Percentiles rank a stretch among this genome's conserved stretches.
phyloP scores from a whole-genome alignment of 768 basidiomycete species.

The Auriscalpium microsporum region DNA sequence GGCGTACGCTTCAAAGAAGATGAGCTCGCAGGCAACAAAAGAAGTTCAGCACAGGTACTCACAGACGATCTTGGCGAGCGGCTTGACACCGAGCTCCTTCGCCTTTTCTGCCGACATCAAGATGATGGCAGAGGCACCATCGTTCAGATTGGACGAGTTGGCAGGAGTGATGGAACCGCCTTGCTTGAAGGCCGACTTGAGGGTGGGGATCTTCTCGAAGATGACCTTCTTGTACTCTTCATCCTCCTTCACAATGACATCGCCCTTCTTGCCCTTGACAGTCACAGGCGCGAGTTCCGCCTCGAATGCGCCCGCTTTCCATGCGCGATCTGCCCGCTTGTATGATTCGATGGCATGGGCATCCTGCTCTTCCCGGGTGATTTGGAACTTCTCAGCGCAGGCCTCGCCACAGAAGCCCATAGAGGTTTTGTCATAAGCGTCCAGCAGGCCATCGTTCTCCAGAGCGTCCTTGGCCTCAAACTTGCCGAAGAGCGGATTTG shows the following conservation, averaged over 20 bases:
- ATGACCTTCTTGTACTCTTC: slow-evolving; percentile 98
- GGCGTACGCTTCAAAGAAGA: slow-evolving; percentile 64
- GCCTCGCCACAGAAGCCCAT: slow-evolving; percentile 97
- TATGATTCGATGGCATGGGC: slow-evolving; percentile 92
- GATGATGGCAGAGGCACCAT: slow-evolving; percentile 93
- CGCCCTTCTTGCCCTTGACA: slow-evolving; percentile 91
- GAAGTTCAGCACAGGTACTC: slow-evolving; percentile 26
- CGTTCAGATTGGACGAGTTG: slow-evolving; percentile 91
- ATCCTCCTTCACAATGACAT: slow-evolving; percentile 83
- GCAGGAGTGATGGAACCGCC: slow-evolving; percentile 92
- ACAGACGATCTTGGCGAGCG: slow-evolving; percentile 94
- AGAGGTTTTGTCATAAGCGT: slow-evolving; percentile 94
- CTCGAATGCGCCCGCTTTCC: slow-evolving; percentile 77
- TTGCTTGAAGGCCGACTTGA: slow-evolving; percentile 85
- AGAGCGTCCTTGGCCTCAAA: slow-evolving; percentile 82
- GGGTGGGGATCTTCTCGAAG: slow-evolving; percentile 85
- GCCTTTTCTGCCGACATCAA: slow-evolving; percentile 93
- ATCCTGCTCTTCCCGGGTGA: slow-evolving; percentile 85
- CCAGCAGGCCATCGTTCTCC: slow-evolving; percentile 89
- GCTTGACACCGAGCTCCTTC: slow-evolving; percentile 81
- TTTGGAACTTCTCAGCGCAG: slow-evolving; percentile 71
- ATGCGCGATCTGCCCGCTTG: slow-evolving; percentile 85
- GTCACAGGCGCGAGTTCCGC: slow-evolving; percentile 86
- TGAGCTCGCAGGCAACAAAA: slow-evolving; percentile 4
- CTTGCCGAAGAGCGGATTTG: slow-evolving; percentile 82